Evolutionary conservation across 192 early-diverging fungal genomes (phyloP).

Genomic region (Entrophospora sp.): DNA sequence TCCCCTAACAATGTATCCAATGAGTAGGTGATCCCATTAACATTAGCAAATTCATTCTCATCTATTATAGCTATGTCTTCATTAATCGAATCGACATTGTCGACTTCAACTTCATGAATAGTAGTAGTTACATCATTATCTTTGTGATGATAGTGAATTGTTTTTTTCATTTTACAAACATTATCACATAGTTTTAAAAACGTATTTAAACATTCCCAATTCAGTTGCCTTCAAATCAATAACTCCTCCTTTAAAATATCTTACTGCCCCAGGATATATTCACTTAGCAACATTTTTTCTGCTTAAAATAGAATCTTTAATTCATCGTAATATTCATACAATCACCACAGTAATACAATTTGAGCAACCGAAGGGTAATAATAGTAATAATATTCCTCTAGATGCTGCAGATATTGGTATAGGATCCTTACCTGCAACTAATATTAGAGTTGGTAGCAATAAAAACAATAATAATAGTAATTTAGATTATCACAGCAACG

Average conservation of each 20-base stretch:
- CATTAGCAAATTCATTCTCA: constrained; percentile 78
- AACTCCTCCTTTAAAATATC: constrained; percentile 15
- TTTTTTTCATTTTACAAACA: constrained; percentile 48
- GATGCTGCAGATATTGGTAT: constrained; percentile 21
- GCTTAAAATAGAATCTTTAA: constrained; percentile 38
- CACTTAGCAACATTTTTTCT: constrained; percentile 40
- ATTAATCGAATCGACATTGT: no score
- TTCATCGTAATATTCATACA: constrained; percentile 40
- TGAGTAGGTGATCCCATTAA: constrained; percentile 80
- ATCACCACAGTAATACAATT: constrained; percentile 44
- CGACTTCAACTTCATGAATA: background rate
- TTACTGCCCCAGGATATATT: constrained; percentile 33
- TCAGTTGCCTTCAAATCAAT: constrained; percentile 17
- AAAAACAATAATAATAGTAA: constrained; percentile 14
- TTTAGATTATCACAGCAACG: no score
- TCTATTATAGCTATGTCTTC: no score
- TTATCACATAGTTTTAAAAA: constrained; percentile 37
- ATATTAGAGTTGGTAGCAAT: constrained; percentile 7
- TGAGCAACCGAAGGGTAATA: constrained; percentile 23
- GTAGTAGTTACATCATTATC: constrained; percentile 21
- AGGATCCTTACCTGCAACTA: constrained; percentile 21
- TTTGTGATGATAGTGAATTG: constrained; percentile 44
- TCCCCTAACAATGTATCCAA: constrained; percentile 65
- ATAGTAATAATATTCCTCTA: constrained; percentile 9
- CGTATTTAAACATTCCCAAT: constrained; percentile 24